These are phyloP conservation scores for Quercus phellos DNA, from an alignment of 331 rosid species.

Conservation along the genomic window DNA sequence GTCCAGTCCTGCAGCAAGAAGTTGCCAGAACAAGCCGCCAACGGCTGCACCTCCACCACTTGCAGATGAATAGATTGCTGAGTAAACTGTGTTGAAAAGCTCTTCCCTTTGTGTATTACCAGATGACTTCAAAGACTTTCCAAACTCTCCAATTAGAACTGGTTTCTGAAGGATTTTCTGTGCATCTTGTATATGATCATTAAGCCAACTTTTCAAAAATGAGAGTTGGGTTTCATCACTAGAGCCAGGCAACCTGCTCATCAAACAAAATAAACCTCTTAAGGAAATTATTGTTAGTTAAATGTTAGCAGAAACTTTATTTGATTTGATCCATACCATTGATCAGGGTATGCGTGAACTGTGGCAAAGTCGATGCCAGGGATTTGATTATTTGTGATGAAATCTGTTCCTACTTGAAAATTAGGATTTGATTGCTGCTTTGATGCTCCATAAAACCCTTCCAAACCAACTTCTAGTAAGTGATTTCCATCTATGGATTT, in stretches of 20 bases:
- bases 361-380: conserved; percentile 82
- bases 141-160: conserved; percentile 76
- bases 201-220: conserved; percentile 61
- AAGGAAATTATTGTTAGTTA: not conserved
- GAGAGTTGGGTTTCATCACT: conserved; percentile 50
- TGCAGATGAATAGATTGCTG: conserved; percentile 71
- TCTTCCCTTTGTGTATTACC: conserved; percentile 50
- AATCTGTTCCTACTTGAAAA: conserved; percentile 72
- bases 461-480: conserved; percentile 79
- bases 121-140: conserved; percentile 45
- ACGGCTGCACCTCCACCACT: conserved; percentile 68
- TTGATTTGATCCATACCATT: conserved; percentile 45
- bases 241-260: conserved; percentile 61
- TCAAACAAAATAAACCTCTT: conserved; percentile 12
- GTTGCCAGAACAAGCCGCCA: conserved; percentile 92
- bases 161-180: conserved; percentile 84
- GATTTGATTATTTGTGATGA: conserved; percentile 82
- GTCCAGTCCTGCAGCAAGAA: conserved; percentile 75
- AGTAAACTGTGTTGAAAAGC: conserved; percentile 45
- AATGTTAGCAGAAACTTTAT: not conserved
- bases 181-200: conserved; percentile 73
- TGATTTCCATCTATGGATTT: conserved; percentile 85
- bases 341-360: conserved; percentile 82
- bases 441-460: conserved; percentile 78
- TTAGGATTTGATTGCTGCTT: conserved; percentile 52